Evolutionary conservation across 2,329 filamentous ascomycete species (phyloP).

Genomic region (Eurotiales sp.): DNA sequence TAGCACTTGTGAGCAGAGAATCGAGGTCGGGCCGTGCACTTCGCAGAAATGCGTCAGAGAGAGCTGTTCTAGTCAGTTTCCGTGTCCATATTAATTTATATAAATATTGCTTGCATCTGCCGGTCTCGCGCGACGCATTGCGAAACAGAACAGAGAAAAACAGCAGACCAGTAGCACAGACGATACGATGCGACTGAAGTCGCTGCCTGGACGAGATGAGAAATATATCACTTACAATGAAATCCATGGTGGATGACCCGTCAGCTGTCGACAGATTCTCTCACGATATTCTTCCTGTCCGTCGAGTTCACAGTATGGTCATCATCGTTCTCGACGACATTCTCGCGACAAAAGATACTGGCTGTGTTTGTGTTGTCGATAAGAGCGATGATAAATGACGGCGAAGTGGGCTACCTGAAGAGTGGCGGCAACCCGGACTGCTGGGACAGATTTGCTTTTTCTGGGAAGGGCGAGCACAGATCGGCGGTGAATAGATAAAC

Average conservation of each 20-base stretch:
- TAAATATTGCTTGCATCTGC: too few relatives aligned
- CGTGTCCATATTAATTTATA: too few relatives aligned
- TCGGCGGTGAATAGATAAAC: background rate
- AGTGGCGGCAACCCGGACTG: constrained; percentile 1
- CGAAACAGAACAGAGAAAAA: too few relatives aligned
- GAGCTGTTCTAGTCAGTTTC: constrained; percentile 39
- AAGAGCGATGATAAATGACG: background rate
- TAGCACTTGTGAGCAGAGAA: constrained; percentile 58
- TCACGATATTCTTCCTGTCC: background rate
- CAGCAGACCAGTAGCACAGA: background rate
- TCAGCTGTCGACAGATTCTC: background rate
- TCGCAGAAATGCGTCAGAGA: constrained; percentile 62
- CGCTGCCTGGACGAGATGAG: constrained; percentile 4
- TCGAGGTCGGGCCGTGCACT: constrained; percentile 59
- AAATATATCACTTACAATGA: constrained; percentile 36
- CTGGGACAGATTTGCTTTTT: constrained; percentile 5
- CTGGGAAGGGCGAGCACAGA: background rate
- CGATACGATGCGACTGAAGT: background rate
- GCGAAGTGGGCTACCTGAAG: background rate
- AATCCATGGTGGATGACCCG: constrained; percentile 34
- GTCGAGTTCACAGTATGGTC: constrained; percentile 6
- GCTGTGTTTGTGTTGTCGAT: background rate
- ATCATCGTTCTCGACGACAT: constrained; percentile 1
- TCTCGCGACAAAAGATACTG: background rate
- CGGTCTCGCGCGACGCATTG: too few relatives aligned